These are phyloP conservation scores for Achaetomium macrosporum DNA, from an alignment of 2,329 filamentous ascomycete genomes.

Conservation along the genomic window DNA sequence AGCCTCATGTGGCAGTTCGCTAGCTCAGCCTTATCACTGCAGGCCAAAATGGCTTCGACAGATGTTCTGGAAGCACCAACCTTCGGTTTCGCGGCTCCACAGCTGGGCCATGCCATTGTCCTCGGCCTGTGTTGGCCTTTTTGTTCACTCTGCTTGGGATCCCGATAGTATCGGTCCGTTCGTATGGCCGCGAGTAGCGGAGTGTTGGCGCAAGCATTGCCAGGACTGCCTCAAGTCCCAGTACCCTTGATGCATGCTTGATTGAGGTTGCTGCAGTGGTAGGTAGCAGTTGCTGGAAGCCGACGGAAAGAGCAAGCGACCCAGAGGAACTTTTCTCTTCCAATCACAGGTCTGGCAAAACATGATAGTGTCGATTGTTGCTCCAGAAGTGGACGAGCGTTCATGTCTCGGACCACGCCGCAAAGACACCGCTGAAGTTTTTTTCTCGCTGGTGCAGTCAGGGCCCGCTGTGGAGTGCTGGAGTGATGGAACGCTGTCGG, in stretches of 20 bases:
- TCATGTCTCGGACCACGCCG: slow-evolving; percentile 1
- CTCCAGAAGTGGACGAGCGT: neutral
- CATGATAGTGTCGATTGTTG: neutral
- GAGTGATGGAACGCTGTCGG: slow-evolving; percentile 8
- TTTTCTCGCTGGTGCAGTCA: slow-evolving; percentile 1
- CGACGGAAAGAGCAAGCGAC: neutral
- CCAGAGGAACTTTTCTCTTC: neutral
- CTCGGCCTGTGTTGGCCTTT: neutral
- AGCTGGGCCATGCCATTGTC: neutral
- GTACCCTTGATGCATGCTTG: neutral
- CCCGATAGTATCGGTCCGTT: no score
- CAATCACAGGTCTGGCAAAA: neutral
- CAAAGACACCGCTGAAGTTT: neutral
- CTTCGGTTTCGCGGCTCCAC: slow-evolving; percentile 4
- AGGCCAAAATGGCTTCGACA: slow-evolving; percentile 15
- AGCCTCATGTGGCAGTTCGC: slow-evolving; percentile 19
- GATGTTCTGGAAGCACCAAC: slow-evolving; percentile 22
- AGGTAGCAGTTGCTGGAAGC: neutral
- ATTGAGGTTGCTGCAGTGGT: no score
- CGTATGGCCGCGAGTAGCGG: slow-evolving; percentile 1
- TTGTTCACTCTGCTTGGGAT: no score
- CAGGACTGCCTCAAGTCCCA: neutral
- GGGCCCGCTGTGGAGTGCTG: neutral
- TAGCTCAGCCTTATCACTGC: slow-evolving; percentile 24
- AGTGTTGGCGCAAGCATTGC: slow-evolving; percentile 5